Conservation (phyloP, 106 monocot species). For the Dactylorhiza incarnata region DNA sequence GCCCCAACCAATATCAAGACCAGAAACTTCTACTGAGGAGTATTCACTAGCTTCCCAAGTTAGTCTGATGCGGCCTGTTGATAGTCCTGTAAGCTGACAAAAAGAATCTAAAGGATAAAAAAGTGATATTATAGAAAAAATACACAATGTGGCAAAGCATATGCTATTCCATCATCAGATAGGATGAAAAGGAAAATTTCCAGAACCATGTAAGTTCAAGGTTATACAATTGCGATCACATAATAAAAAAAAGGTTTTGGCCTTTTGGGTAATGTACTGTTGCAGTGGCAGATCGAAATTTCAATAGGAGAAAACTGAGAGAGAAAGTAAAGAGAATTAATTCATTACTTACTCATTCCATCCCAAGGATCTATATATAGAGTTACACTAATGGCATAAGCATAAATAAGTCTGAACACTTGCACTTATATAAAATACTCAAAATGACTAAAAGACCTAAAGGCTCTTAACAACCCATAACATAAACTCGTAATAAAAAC, state of each 20-base stretch:
- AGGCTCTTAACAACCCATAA: too few species aligned
- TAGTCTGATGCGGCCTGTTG: constrained; percentile 40
- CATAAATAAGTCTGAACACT: too few species aligned
- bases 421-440: too few species aligned
- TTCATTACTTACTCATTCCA: too few species aligned
- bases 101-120: constrained; percentile 9
- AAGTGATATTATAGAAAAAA: not conserved
- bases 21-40: constrained; percentile 85
- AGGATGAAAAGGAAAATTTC: not conserved
- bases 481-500: too few species aligned
- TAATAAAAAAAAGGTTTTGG: not conserved
- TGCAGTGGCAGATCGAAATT: too few species aligned
- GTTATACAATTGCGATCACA: not conserved
- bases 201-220: not conserved
- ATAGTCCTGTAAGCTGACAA: constrained; percentile 64
- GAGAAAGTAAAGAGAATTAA: too few species aligned
- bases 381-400: too few species aligned
- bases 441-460: too few species aligned
- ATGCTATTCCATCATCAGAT: not conserved
- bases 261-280: too few species aligned
- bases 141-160: not conserved
- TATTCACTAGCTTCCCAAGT: constrained; percentile 50
- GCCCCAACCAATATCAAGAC: constrained; percentile 98
- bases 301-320: too few species aligned
- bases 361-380: too few species aligned